These are phyloP conservation scores for Spinacia oleracea DNA, from an alignment of 179 eudicot species.

Conservation along the genomic window DNA sequence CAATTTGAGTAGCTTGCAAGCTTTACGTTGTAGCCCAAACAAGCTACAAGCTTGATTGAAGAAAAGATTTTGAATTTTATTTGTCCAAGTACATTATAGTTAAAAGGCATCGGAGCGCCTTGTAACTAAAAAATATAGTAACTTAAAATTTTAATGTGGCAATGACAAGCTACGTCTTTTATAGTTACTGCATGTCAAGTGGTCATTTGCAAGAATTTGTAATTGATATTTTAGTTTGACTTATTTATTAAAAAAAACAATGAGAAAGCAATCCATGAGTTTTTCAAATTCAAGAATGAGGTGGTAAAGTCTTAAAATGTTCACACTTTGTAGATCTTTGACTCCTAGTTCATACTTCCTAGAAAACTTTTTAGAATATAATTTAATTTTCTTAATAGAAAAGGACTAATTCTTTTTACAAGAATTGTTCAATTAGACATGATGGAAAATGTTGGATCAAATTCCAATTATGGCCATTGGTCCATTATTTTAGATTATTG, in stretches of 20 bases:
- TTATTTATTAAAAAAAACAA: neutral
- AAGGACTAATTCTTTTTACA: neutral
- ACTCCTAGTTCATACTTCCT: neutral
- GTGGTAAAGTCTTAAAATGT: neutral
- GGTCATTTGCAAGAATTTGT: too few species aligned
- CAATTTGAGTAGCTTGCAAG: too few species aligned
- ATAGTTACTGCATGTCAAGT: too few species aligned
- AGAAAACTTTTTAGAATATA: neutral
- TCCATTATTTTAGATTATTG: neutral
- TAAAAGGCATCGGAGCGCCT: too few species aligned
- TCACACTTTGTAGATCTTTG: neutral
- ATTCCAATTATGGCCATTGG: slow-evolving; percentile 2
- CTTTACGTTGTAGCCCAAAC: too few species aligned
- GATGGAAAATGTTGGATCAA: neutral
- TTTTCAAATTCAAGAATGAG: neutral
- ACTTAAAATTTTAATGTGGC: too few species aligned
- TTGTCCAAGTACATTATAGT: too few species aligned
- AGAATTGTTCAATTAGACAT: neutral
- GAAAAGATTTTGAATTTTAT: too few species aligned
- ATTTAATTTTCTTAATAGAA: neutral
- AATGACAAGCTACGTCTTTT: too few species aligned
- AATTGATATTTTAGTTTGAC: neutral
- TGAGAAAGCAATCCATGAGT: neutral
- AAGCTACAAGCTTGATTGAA: too few species aligned
- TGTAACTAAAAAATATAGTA: too few species aligned